A percentile compares a stretch with the other conserved stretches of the same genome.
These are phyloP conservation scores for Fusarium mexicanum DNA, from an alignment of 2,329 filamentous ascomycete species.

Conservation along the genomic window DNA sequence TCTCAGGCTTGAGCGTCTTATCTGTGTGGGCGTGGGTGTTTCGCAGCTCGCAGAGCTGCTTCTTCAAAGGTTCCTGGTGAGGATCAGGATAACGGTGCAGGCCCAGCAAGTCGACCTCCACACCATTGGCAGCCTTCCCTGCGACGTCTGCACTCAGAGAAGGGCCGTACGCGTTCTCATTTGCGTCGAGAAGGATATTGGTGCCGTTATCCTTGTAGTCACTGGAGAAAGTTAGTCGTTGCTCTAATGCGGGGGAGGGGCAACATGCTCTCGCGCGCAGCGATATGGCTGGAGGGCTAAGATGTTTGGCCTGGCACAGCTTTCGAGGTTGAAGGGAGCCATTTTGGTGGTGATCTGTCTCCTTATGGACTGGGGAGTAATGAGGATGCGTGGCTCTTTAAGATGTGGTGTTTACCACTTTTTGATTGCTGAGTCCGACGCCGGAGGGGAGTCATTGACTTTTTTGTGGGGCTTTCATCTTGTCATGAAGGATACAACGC, in stretches of 20 bases:
- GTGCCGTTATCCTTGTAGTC: constrained; percentile 99
- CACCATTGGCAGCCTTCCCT: constrained; percentile 49
- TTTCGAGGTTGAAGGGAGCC: constrained; percentile 76
- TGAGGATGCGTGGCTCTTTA: constrained; percentile 15
- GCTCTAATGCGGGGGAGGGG: constrained; percentile 32
- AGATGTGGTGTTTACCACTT: constrained; percentile 9
- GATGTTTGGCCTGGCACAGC: constrained; percentile 81
- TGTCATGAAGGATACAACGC: not conserved
- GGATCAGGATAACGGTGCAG: constrained; percentile 97
- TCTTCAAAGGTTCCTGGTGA: constrained; percentile 88
- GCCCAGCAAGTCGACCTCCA: constrained; percentile 75
- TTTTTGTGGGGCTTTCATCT: constrained; percentile 32
- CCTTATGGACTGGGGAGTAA: not conserved
- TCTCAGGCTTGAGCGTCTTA: constrained; percentile 77
- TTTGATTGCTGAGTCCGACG: constrained; percentile 32
- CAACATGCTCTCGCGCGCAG: constrained; percentile 80
- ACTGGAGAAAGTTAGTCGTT: constrained; percentile 56
- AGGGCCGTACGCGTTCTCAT: constrained; percentile 96
- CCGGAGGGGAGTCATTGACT: constrained; percentile 41
- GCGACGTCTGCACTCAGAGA: constrained; percentile 65
- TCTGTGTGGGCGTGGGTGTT: constrained; percentile 85
- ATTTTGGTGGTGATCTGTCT: constrained; percentile 48
- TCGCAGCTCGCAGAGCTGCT: constrained; percentile 84
- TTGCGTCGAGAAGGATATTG: constrained; percentile 95
- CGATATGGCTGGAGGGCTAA: constrained; percentile 80